A percentile compares a stretch with the other conserved stretches of the same genome.
Evolutionary conservation across 768 basidiomycete genomes (phyloP).

Genomic region (Botryobasidium botryosum): DNA sequence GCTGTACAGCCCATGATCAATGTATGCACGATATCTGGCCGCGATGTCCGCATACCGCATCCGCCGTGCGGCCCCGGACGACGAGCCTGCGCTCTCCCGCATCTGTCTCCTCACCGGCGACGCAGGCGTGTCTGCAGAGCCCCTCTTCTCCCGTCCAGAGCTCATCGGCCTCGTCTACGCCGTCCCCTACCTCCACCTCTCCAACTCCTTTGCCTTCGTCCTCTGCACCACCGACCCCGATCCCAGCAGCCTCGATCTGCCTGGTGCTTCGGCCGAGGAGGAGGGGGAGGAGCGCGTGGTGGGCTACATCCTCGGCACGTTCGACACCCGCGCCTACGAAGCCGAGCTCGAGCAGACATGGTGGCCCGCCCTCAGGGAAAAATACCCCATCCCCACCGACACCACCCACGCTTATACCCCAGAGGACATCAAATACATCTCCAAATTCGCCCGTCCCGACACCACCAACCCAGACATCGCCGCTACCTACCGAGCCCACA

Average conservation of each 20-base stretch:
- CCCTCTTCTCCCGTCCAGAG: slow-evolving; percentile 32
- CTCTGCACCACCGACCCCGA: slow-evolving; percentile 25
- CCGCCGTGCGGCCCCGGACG: slow-evolving; percentile 37
- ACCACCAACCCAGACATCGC: no score
- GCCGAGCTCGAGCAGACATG: slow-evolving; percentile 35
- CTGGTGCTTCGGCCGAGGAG: slow-evolving; percentile 8
- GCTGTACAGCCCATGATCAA: no score
- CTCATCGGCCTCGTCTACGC: slow-evolving; percentile 59
- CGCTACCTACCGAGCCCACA: neutral
- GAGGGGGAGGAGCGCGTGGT: slow-evolving; percentile 29
- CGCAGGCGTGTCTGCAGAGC: slow-evolving; percentile 49
- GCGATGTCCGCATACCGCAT: no score
- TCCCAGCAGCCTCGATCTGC: neutral
- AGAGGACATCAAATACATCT: no score
- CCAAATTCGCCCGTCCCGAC: no score
- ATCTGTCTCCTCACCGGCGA: slow-evolving; percentile 64
- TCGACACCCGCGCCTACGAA: slow-evolving; percentile 51
- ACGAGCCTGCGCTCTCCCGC: slow-evolving; percentile 39
- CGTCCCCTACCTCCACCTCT: slow-evolving; percentile 53
- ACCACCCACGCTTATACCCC: no score
- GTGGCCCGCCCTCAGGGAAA: slow-evolving; percentile 45
- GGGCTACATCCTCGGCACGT: slow-evolving; percentile 54
- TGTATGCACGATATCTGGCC: no score
- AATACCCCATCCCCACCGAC: no score
- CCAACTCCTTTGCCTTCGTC: slow-evolving; percentile 59